These are phyloP conservation scores for Stephania japonica DNA, from an alignment of 164 flowering plant genomes.

Conservation along the genomic window DNA sequence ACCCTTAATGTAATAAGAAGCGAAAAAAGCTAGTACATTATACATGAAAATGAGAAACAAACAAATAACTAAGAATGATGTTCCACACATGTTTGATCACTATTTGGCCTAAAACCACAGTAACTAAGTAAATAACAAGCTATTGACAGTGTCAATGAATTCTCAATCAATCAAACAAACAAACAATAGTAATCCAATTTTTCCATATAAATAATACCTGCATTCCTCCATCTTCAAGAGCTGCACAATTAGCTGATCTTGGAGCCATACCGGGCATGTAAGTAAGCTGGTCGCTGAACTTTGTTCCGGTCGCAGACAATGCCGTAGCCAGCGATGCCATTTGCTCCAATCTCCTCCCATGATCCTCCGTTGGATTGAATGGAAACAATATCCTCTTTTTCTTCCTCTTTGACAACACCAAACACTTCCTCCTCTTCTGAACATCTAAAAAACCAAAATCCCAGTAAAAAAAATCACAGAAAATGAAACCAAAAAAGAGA, in stretches of 20 bases:
- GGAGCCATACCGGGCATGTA: slow-evolving; percentile 80
- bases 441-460: slow-evolving; percentile 24
- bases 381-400: slow-evolving; percentile 74
- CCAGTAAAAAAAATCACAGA: background rate
- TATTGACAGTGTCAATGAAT: background rate
- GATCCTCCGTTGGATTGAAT: slow-evolving; percentile 64
- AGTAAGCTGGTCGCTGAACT: slow-evolving; percentile 75
- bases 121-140: background rate
- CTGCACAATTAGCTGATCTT: slow-evolving; percentile 57
- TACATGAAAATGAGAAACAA: too few relatives aligned
- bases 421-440: slow-evolving; percentile 43
- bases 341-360: slow-evolving; percentile 59
- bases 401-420: slow-evolving; percentile 66
- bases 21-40: too few relatives aligned
- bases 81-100: too few relatives aligned
- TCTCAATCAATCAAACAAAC: background rate
- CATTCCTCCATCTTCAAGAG: slow-evolving; percentile 76
- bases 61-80: too few relatives aligned
- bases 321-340: slow-evolving; percentile 95
- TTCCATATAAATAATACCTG: slow-evolving; percentile 42
- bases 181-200: background rate
- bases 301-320: slow-evolving; percentile 51
- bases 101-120: background rate
- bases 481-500: background rate
- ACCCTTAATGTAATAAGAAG: background rate